These are phyloP conservation scores for Zymoseptoria ardabiliae DNA, from an alignment of 2,329 filamentous ascomycete genomes.

Conservation along the genomic window DNA sequence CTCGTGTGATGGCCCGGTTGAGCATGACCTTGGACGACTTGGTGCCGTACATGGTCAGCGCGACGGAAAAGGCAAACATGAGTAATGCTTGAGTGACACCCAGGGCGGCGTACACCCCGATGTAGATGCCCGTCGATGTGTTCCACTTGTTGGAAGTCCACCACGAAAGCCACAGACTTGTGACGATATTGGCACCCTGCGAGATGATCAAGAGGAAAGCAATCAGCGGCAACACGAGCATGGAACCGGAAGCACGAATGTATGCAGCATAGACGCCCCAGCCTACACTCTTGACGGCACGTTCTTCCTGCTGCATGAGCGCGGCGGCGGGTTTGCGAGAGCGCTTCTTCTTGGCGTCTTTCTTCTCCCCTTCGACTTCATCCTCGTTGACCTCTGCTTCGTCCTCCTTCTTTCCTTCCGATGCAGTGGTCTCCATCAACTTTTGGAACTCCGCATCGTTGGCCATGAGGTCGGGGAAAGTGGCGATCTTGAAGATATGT, in stretches of 20 bases:
- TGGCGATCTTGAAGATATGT: conserved; percentile 75
- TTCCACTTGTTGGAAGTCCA: conserved; percentile 79
- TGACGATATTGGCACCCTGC: conserved; percentile 78
- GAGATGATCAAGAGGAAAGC: conserved; percentile 60
- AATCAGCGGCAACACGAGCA: conserved; percentile 59
- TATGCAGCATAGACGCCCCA: conserved; percentile 77
- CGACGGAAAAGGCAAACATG: conserved; percentile 73
- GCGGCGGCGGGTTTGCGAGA: conserved; percentile 43
- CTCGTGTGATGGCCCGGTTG: conserved; percentile 67
- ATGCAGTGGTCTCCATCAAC: conserved; percentile 71
- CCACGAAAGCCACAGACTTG: conserved; percentile 86
- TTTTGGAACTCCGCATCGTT: conserved; percentile 70
- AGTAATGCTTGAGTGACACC: conserved; percentile 64
- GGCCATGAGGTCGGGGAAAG: conserved; percentile 79
- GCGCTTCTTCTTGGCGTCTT: conserved; percentile 43
- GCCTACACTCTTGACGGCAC: conserved; percentile 66
- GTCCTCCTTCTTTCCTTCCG: conserved; percentile 44
- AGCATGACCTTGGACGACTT: conserved; percentile 76
- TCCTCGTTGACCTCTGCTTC: conserved; percentile 39
- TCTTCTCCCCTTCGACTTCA: conserved; percentile 52
- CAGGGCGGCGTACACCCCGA: conserved; percentile 62
- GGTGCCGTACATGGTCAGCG: conserved; percentile 72
- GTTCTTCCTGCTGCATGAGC: conserved; percentile 69
- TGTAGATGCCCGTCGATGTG: conserved; percentile 54
- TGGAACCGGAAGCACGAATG: conserved; percentile 63